phyloP scores from a whole-genome alignment of 805 yeast genomes.

The Starmerella cellae region DNA sequence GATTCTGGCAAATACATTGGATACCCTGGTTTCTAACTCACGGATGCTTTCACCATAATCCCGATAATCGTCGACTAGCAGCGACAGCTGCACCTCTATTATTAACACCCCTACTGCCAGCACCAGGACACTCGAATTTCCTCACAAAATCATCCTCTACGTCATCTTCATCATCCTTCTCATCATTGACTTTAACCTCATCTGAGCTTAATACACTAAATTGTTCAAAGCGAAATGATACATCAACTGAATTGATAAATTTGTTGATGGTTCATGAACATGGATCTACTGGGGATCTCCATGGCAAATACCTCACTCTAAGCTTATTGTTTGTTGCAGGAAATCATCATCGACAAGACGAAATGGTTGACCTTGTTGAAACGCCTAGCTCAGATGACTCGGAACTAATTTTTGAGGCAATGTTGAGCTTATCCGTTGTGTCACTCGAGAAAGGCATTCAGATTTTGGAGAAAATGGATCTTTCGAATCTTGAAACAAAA shows the following conservation, averaged over 20 bases:
- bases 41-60: conserved; percentile 29
- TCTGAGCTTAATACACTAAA: no score
- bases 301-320: conserved; percentile 13
- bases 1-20: conserved; percentile 11
- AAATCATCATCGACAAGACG: not conserved
- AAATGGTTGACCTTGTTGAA: not conserved
- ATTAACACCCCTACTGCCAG: not conserved
- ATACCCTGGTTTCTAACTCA: conserved; percentile 11
- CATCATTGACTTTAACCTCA: no score
- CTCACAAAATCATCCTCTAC: not conserved
- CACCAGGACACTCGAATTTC: no score
- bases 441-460: not conserved
- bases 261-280: not conserved
- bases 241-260: not conserved
- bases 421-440: not conserved
- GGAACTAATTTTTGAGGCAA: conserved; percentile 8
- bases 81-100: conserved; percentile 28
- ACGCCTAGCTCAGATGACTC: conserved; percentile 4
- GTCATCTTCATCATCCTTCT: not conserved
- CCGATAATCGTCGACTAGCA: conserved; percentile 33
- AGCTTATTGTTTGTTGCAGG: conserved; percentile 1
- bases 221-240: no score
- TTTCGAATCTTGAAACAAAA: not conserved
- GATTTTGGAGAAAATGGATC: not conserved
- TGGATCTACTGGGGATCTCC: conserved; percentile 1